Conservation (phyloP, 129 eudicot species). For the Rutidosis leptorrhynchoides region DNA sequence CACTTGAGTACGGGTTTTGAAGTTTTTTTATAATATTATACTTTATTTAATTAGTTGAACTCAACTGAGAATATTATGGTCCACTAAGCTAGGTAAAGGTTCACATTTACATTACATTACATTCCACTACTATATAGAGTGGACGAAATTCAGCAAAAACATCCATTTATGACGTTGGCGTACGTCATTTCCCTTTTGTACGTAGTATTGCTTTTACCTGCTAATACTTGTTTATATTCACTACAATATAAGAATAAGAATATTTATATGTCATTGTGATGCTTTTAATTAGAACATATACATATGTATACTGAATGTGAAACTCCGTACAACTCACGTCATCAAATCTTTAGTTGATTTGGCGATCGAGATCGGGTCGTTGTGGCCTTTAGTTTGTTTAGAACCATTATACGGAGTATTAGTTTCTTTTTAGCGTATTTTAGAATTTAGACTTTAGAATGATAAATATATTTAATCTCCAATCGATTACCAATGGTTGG, state of each 20-base stretch:
- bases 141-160: background rate
- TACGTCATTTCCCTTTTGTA: background rate
- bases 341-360: slow-evolving; percentile 26
- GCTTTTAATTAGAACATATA: background rate
- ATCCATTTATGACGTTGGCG: background rate
- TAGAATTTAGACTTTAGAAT: no score
- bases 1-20: background rate
- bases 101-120: no score
- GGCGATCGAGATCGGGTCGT: slow-evolving; percentile 3
- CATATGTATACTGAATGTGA: background rate
- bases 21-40: no score
- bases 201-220: no score
- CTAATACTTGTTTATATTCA: background rate
- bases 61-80: background rate
- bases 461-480: background rate
- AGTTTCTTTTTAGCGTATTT: background rate
- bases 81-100: slow-evolving; percentile 1
- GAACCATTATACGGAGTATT: no score
- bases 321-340: slow-evolving; percentile 12
- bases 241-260: no score
- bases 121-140: background rate
- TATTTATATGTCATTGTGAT: background rate
- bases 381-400: slow-evolving; percentile 14
- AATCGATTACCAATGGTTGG: background rate
- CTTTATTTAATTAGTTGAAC: background rate